These are phyloP conservation scores for Schwanniomyces pseudopolymorphus DNA, from an alignment of 805 yeast genomes.

Conservation along the genomic window DNA sequence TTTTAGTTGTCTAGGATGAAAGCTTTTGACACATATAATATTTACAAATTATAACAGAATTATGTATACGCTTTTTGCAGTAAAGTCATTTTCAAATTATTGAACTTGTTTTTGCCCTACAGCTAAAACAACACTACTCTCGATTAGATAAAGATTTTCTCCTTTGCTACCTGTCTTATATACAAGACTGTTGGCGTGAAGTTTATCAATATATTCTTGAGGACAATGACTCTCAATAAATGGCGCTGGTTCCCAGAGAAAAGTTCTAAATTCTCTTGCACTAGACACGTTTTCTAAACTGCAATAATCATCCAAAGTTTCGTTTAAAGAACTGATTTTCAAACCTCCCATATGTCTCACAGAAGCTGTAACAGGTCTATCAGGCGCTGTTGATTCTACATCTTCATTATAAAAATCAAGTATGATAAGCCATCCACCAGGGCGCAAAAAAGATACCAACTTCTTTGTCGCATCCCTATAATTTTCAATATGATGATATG, in stretches of 20 bases:
- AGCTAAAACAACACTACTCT: conserved; percentile 24
- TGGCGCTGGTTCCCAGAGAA: conserved; percentile 22
- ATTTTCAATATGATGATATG: conserved; percentile 41
- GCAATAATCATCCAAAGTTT: conserved; percentile 18
- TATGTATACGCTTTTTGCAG: too few relatives aligned
- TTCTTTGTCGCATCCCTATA: conserved; percentile 26
- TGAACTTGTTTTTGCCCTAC: conserved; percentile 29
- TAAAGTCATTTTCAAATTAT: too few relatives aligned
- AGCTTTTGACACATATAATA: too few relatives aligned
- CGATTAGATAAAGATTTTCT: conserved; percentile 11
- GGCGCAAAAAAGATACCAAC: conserved; percentile 30
- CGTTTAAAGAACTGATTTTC: conserved; percentile 19
- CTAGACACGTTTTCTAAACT: conserved; percentile 21
- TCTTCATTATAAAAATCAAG: conserved; percentile 41
- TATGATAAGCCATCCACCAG: conserved; percentile 34
- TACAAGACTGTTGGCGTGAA: conserved; percentile 16
- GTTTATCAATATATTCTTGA: conserved; percentile 9
- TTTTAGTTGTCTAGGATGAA: too few relatives aligned
- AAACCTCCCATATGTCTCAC: conserved; percentile 35
- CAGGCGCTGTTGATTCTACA: conserved; percentile 15
- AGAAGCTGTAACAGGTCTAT: conserved; percentile 8
- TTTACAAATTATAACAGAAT: too few relatives aligned
- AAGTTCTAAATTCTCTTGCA: conserved; percentile 16
- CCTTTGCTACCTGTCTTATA: conserved; percentile 9
- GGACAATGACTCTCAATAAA: conserved; percentile 26